Base-by-base conservation (phyloP, 1,139 yeast species). In the Barnettozyma hawaiiensis region DNA sequence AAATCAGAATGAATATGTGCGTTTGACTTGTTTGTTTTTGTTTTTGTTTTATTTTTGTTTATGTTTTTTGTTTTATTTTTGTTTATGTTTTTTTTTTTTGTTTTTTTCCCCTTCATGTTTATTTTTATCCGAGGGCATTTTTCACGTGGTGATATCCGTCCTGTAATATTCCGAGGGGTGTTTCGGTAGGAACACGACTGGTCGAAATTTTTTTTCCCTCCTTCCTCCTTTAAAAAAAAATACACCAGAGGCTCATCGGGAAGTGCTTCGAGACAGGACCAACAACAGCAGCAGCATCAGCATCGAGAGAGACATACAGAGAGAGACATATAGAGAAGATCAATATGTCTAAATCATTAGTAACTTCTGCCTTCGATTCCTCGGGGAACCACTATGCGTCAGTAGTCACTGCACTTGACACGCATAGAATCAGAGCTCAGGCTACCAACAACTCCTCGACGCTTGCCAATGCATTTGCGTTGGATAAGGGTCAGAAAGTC, bases 381-480 rank as follows among this genome's bases (percentile, higher is more conserved):
- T 61, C 74, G 1, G 80, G 81, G 20, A 68, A 73, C 37, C 72
- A 72, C 55, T 71, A 81, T 53, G 94, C 95, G 16, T 75, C 79
- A 39, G 89, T 79, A 1, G 66, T 78, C 21, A 76, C 80, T 33
- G 82, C 89, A 4, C 70, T 89, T 48, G 95, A 87, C 59, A 70
- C 80, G 9, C 92, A 85, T 57, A 79, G 81, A 53, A 66, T 89
- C 38, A 73, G 81, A 50, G 85, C 85, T 4, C 81, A 76, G 53
- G 71, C 85, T 7, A 64, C 76, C 7, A 69, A 35, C 23, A 33
- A 65, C 39, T 53, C 71, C 12, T 55, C 69, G 19, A 63, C 71
- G 8, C 67, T 75, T 40, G 71, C 71, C 15, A 60, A 59, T 31
- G 67, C 68, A 12, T 64, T 67, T 42, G 61, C 69, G 21, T 67